Percentiles rank a stretch among this genome's conserved stretches.
phyloP scores from a whole-genome alignment of 306 rosid genomes.

The Acacia melanoxylon region DNA sequence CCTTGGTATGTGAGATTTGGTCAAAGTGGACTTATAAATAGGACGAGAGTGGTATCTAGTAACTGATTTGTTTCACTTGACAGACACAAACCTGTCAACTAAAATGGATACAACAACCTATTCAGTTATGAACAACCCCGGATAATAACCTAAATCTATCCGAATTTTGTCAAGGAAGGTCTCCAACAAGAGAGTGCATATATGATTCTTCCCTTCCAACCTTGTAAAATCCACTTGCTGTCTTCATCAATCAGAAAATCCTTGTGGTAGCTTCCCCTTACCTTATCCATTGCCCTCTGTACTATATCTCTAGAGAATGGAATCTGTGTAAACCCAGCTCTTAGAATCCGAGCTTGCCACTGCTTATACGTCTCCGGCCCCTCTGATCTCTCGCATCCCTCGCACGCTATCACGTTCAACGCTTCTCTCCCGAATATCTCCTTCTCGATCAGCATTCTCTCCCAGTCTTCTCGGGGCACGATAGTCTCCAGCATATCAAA shows the following conservation, averaged over 20 bases:
- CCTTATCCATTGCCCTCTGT: conserved; percentile 54
- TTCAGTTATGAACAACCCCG: neutral
- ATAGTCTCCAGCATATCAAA: conserved; percentile 93
- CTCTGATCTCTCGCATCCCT: conserved; percentile 94
- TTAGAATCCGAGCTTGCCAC: conserved; percentile 82
- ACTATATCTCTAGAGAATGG: conserved; percentile 44
- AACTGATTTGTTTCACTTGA: neutral
- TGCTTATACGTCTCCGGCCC: conserved; percentile 95
- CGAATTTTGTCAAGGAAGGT: conserved; percentile 46
- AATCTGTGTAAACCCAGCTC: conserved; percentile 77
- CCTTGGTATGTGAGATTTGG: no score
- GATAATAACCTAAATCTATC: neutral
- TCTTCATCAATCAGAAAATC: conserved; percentile 92
- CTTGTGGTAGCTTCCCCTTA: conserved; percentile 61
- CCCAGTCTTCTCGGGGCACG: conserved; percentile 82
- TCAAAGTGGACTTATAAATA: no score
- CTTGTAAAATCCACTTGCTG: conserved; percentile 81
- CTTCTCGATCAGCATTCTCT: conserved; percentile 87
- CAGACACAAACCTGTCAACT: neutral
- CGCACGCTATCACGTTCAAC: conserved; percentile 90
- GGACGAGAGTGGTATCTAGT: no score
- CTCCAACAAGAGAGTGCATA: conserved; percentile 85
- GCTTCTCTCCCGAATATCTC: conserved; percentile 91
- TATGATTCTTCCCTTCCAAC: conserved; percentile 93
- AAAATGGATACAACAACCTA: neutral